phyloP scores from a whole-genome alignment of 2,329 filamentous ascomycete genomes.

The Phaeosphaeria sp. region DNA sequence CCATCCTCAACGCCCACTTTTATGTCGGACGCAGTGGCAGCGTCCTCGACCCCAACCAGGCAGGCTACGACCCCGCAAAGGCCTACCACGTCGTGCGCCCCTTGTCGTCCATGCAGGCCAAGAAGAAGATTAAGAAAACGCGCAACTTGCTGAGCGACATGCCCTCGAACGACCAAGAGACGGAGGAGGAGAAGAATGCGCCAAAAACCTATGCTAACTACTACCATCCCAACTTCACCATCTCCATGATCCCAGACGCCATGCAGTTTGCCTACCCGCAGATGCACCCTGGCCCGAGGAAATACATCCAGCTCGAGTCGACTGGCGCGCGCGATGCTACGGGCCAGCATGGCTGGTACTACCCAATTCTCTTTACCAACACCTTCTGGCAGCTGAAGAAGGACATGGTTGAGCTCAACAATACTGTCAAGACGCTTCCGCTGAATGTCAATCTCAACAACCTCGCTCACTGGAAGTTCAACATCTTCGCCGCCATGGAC shows the following conservation, averaged over 20 bases:
- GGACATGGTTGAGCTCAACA: constrained; percentile 91
- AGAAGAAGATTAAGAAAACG: constrained; percentile 88
- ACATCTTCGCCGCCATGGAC: constrained; percentile 82
- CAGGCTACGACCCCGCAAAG: constrained; percentile 74
- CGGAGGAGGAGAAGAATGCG: constrained; percentile 58
- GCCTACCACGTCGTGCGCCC: constrained; percentile 87
- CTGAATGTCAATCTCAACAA: constrained; percentile 85
- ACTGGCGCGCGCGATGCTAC: constrained; percentile 82
- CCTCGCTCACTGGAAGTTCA: constrained; percentile 87
- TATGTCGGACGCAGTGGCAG: constrained; percentile 81
- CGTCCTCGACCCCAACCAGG: constrained; percentile 75
- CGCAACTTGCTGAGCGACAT: constrained; percentile 75
- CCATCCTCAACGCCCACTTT: constrained; percentile 94
- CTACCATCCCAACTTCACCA: constrained; percentile 93
- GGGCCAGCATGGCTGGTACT: constrained; percentile 92
- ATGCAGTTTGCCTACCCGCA: constrained; percentile 72
- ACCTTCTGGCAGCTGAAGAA: constrained; percentile 95
- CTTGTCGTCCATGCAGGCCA: constrained; percentile 86
- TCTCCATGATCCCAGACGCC: constrained; percentile 83
- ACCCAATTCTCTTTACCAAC: constrained; percentile 89
- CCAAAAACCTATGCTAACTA: constrained; percentile 81
- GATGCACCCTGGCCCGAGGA: constrained; percentile 75
- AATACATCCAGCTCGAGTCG: constrained; percentile 80
- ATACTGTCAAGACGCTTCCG: constrained; percentile 82
- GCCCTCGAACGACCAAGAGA: constrained; percentile 56